Evolutionary conservation across 345 rosid species (phyloP).

Genomic region (Adansonia digitata): DNA sequence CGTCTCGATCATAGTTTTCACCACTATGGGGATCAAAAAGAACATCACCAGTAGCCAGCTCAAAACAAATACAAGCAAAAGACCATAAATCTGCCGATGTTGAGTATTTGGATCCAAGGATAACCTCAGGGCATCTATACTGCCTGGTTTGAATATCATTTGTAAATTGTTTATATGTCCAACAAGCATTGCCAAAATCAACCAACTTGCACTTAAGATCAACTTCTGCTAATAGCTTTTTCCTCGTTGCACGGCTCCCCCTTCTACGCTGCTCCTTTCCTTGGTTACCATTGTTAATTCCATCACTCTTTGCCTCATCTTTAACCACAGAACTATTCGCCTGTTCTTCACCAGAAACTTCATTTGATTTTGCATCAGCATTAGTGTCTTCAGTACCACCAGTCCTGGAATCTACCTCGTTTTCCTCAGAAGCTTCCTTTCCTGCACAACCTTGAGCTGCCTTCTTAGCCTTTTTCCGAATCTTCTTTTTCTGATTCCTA

Average conservation of each 20-base stretch:
- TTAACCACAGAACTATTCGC: slow-evolving; percentile 26
- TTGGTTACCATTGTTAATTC: slow-evolving; percentile 25
- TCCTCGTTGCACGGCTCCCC: slow-evolving; percentile 53
- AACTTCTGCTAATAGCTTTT: slow-evolving; percentile 51
- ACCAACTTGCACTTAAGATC: slow-evolving; percentile 80
- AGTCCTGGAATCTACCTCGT: slow-evolving; percentile 28
- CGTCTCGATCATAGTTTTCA: slow-evolving; percentile 82
- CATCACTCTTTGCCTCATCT: slow-evolving; percentile 30
- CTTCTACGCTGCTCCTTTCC: slow-evolving; percentile 42
- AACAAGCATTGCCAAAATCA: slow-evolving; percentile 96
- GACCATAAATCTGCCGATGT: slow-evolving; percentile 92
- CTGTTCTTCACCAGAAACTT: slow-evolving; percentile 31
- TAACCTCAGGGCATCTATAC: slow-evolving; percentile 89
- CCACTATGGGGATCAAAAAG: slow-evolving; percentile 96
- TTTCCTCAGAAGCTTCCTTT: slow-evolving; percentile 44
- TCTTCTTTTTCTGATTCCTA: slow-evolving; percentile 90
- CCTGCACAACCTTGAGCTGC: slow-evolving; percentile 47
- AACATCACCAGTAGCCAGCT: slow-evolving; percentile 86
- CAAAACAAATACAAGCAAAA: slow-evolving; percentile 89
- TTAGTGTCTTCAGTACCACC: slow-evolving; percentile 24
- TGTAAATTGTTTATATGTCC: slow-evolving; percentile 93
- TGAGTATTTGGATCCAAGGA: slow-evolving; percentile 85
- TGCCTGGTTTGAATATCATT: slow-evolving; percentile 95
- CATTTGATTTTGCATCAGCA: slow-evolving; percentile 31
- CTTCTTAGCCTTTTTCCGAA: slow-evolving; percentile 78